These are phyloP conservation scores for Gaillardinia entomophila DNA, from an alignment of 805 yeast genomes.

Conservation along the genomic window DNA sequence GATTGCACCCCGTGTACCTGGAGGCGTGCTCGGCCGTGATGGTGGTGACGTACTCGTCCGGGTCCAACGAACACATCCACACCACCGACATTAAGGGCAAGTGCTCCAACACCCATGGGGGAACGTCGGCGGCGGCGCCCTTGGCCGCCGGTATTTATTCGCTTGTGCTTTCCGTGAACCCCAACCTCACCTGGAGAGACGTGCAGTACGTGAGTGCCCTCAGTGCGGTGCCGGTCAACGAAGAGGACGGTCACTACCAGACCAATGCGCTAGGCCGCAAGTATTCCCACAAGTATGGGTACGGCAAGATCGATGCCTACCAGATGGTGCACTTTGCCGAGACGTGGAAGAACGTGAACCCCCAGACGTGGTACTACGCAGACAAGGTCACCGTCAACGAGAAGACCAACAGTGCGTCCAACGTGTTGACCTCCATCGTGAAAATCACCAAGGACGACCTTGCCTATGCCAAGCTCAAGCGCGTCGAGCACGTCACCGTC, in stretches of 20 bases:
- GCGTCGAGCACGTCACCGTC: slow-evolving; percentile 82
- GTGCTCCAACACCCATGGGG: slow-evolving; percentile 81
- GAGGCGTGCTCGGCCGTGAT: slow-evolving; percentile 93
- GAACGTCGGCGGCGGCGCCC: slow-evolving; percentile 99
- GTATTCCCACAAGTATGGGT: slow-evolving; percentile 86
- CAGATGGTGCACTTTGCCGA: slow-evolving; percentile 66
- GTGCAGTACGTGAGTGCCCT: slow-evolving; percentile 77
- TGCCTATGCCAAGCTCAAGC: slow-evolving; percentile 52
- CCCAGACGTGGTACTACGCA: slow-evolving; percentile 76
- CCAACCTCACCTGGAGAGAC: slow-evolving; percentile 92
- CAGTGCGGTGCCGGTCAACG: slow-evolving; percentile 62
- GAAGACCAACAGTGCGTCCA: slow-evolving; percentile 4
- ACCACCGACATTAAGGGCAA: slow-evolving; percentile 71
- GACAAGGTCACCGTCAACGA: slow-evolving; percentile 32
- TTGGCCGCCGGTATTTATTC: slow-evolving; percentile 95
- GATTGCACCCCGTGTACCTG: slow-evolving; percentile 81
- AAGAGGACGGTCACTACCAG: slow-evolving; percentile 72
- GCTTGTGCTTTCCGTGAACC: slow-evolving; percentile 74
- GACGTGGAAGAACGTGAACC: slow-evolving; percentile 80
- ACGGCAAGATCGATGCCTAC: slow-evolving; percentile 85
- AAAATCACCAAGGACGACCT: slow-evolving; percentile 46
- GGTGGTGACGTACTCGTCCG: slow-evolving; percentile 90
- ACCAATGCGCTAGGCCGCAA: slow-evolving; percentile 56
- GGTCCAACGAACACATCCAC: slow-evolving; percentile 82
- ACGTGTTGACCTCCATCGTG: slow-evolving; percentile 21